These are phyloP conservation scores for Candolleomyces eurysporus DNA, from an alignment of 768 basidiomycete genomes.

Conservation along the genomic window DNA sequence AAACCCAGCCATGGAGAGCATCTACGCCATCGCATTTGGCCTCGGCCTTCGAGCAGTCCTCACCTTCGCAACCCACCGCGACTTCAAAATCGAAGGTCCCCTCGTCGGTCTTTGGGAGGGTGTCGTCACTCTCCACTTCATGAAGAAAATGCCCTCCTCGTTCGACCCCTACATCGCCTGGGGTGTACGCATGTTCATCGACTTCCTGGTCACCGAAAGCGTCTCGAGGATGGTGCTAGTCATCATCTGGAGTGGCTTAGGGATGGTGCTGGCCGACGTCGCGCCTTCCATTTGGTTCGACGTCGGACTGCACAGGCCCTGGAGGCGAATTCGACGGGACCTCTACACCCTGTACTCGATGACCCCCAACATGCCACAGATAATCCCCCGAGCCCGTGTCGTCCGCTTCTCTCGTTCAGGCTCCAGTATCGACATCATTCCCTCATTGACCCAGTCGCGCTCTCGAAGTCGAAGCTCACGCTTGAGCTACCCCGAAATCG, in stretches of 20 bases:
- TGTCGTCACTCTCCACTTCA: constrained; percentile 68
- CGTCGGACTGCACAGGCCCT: constrained; percentile 33
- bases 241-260: constrained; percentile 40
- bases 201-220: constrained; percentile 64
- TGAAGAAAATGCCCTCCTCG: constrained; percentile 62
- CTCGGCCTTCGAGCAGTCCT: constrained; percentile 64
- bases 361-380: constrained; percentile 33
- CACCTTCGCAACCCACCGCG: constrained; percentile 47
- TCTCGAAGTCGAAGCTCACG: background rate
- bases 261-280: constrained; percentile 41
- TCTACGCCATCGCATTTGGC: constrained; percentile 67
- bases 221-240: constrained; percentile 35
- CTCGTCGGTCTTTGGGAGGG: constrained; percentile 82
- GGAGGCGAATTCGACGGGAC: constrained; percentile 41
- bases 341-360: constrained; percentile 34
- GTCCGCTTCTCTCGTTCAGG: constrained; percentile 35
- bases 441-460: too few relatives aligned
- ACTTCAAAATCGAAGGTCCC: constrained; percentile 55
- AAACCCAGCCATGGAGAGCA: constrained; percentile 57
- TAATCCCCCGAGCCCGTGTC: constrained; percentile 37
- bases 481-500: background rate
- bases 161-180: constrained; percentile 70
- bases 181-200: constrained; percentile 67
- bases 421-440: background rate
- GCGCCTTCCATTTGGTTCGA: constrained; percentile 39